A percentile compares a stretch with the other conserved stretches of the same genome.
Conservation (phyloP, 352 stramenopile genomes). For the Globisporangium splendens region DNA sequence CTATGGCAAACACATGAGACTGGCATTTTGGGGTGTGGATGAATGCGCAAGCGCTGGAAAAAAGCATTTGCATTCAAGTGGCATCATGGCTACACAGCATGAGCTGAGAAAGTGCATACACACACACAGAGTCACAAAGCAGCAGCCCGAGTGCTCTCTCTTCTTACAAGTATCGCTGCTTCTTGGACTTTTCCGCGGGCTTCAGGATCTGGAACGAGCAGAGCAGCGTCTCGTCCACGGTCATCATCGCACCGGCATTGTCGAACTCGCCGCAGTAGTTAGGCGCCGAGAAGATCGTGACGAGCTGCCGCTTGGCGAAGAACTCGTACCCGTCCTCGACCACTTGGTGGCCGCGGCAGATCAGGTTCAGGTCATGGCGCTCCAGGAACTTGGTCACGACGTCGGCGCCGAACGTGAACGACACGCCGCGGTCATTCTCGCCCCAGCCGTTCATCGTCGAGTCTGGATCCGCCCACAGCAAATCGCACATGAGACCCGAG, state of each 20-base stretch:
- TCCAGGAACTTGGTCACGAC: conserved; percentile 97
- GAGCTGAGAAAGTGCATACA: too few relatives aligned
- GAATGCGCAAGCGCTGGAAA: too few relatives aligned
- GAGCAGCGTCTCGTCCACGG: conserved; percentile 55
- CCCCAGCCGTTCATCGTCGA: conserved; percentile 98
- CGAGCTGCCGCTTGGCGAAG: conserved; percentile 96
- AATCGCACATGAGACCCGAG: conserved; percentile 95
- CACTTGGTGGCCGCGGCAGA: conserved; percentile 95
- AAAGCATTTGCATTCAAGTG: too few relatives aligned
- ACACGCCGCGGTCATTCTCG: conserved; percentile 96
- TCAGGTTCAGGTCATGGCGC: conserved; percentile 97
- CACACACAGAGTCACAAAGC: too few relatives aligned
- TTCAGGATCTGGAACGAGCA: conserved; percentile 48
- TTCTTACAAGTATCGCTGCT: conserved; percentile 65
- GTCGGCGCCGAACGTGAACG: conserved; percentile 99
- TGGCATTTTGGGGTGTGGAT: too few relatives aligned
- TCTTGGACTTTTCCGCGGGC: conserved; percentile 12
- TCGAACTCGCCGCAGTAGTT: conserved; percentile 99
- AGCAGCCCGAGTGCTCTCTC: too few relatives aligned
- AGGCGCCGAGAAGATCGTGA: conserved; percentile 99
- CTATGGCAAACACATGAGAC: too few relatives aligned
- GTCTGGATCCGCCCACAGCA: conserved; percentile 98
- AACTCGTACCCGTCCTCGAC: conserved; percentile 99
- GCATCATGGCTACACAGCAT: too few relatives aligned
- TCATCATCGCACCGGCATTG: conserved; percentile 92